phyloP scores from a whole-genome alignment of 2,329 filamentous ascomycete species.

The Bipolaris bicolor region DNA sequence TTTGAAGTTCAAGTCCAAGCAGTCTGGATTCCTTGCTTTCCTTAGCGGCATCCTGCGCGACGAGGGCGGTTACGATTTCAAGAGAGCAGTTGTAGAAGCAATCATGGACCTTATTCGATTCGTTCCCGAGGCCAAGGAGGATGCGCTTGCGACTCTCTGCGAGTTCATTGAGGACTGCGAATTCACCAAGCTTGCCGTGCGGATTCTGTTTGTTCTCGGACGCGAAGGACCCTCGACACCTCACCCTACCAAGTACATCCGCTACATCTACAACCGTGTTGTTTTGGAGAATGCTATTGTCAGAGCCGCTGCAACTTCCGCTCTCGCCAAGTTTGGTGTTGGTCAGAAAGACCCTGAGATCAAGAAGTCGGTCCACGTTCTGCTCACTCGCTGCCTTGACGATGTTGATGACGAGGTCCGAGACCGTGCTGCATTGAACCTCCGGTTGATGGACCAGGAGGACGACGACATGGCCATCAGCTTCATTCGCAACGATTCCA shows the following conservation, averaged over 20 bases:
- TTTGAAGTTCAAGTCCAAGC: slow-evolving; percentile 97
- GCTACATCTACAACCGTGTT: slow-evolving; percentile 98
- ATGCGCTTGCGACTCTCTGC: slow-evolving; percentile 90
- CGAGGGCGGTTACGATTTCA: slow-evolving; percentile 98
- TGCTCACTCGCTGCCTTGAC: slow-evolving; percentile 91
- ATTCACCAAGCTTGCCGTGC: slow-evolving; percentile 95
- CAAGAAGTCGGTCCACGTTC: slow-evolving; percentile 91
- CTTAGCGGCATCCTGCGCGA: slow-evolving; percentile 95
- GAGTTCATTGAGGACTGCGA: slow-evolving; percentile 99
- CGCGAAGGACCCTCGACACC: slow-evolving; percentile 93
- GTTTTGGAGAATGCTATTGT: slow-evolving; percentile 97
- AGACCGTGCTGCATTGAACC: slow-evolving; percentile 90
- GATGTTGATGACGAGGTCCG: slow-evolving; percentile 98
- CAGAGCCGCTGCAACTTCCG: slow-evolving; percentile 91
- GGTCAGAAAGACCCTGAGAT: slow-evolving; percentile 94
- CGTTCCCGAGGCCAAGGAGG: slow-evolving; percentile 82
- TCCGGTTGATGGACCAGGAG: slow-evolving; percentile 90
- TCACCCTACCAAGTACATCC: slow-evolving; percentile 97
- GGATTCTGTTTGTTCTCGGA: slow-evolving; percentile 91
- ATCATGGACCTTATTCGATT: slow-evolving; percentile 99
- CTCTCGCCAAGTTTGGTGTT: slow-evolving; percentile 94
- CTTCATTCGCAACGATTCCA: slow-evolving; percentile 96
- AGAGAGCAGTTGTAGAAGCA: slow-evolving; percentile 95
- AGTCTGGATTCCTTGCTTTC: slow-evolving; percentile 97
- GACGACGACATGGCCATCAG: slow-evolving; percentile 78